These are phyloP conservation scores for Graphilbum fragrans DNA, from an alignment of 2,329 filamentous ascomycete species.

Conservation along the genomic window DNA sequence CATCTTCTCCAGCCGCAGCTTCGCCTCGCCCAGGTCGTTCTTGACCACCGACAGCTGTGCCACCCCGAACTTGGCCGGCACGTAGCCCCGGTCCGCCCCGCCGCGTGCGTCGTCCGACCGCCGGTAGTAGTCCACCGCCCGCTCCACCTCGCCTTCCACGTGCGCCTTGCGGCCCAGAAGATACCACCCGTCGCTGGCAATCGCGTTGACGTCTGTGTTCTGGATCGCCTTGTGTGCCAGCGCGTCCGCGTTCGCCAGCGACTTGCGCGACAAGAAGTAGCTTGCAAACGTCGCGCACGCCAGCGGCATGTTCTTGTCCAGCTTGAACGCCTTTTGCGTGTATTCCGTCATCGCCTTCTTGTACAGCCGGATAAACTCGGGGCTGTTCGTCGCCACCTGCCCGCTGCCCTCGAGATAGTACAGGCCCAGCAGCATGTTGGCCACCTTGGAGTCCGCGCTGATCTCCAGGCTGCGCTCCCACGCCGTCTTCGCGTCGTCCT, in stretches of 20 bases:
- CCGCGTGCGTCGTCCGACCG: slow-evolving; percentile 86
- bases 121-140: slow-evolving; percentile 76
- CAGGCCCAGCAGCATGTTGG: slow-evolving; percentile 78
- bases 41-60: slow-evolving; percentile 81
- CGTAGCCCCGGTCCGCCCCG: slow-evolving; percentile 77
- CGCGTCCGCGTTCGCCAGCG: slow-evolving; percentile 68
- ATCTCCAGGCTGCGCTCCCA: slow-evolving; percentile 85
- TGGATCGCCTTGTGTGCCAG: slow-evolving; percentile 90
- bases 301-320: slow-evolving; percentile 81
- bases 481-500: slow-evolving; percentile 78
- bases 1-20: slow-evolving; percentile 88
- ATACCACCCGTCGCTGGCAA: slow-evolving; percentile 97
- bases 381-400: slow-evolving; percentile 69
- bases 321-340: slow-evolving; percentile 85
- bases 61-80: slow-evolving; percentile 89
- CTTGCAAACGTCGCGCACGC: slow-evolving; percentile 82
- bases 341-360: slow-evolving; percentile 92
- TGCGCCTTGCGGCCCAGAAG: slow-evolving; percentile 85
- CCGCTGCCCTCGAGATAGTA: slow-evolving; percentile 84
- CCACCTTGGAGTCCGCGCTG: slow-evolving; percentile 72
- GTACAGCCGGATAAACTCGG: slow-evolving; percentile 74
- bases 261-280: slow-evolving; percentile 79
- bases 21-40: slow-evolving; percentile 80
- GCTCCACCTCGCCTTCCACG: slow-evolving; percentile 60
- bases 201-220: slow-evolving; percentile 88